A percentile compares a stretch with the other conserved stretches of the same genome.
phyloP scores from a whole-genome alignment of 2,329 filamentous ascomycete species.

The Trichoderma breve region DNA sequence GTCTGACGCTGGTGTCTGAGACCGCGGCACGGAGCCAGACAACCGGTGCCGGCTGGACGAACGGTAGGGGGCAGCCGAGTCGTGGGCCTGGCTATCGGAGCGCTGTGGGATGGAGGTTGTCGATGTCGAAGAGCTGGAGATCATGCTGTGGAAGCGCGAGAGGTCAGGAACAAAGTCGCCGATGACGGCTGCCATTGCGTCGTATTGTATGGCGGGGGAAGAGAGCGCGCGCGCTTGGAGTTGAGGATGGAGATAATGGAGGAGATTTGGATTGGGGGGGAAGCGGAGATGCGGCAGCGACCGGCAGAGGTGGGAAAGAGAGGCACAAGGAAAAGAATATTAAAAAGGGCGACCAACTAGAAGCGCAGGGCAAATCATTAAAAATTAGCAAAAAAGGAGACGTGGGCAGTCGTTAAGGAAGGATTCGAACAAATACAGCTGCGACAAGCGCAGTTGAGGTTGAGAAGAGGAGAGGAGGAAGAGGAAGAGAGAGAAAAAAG shows the following conservation, averaged over 20 bases:
- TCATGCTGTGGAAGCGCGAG: conserved; percentile 69
- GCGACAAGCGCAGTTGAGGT: conserved; percentile 17
- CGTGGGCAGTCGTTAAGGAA: conserved; percentile 15
- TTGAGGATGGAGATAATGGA: background rate
- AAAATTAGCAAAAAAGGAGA: conserved; percentile 19
- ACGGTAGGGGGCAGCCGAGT: conserved; percentile 18
- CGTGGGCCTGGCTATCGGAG: conserved; percentile 40
- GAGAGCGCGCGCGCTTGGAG: conserved; percentile 3
- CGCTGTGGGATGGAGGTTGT: conserved; percentile 3
- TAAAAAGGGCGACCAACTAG: conserved; percentile 15
- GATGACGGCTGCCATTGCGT: conserved; percentile 63
- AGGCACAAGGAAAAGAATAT: background rate
- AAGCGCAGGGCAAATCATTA: conserved; percentile 20
- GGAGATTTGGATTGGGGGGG: background rate
- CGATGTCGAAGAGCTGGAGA: conserved; percentile 47
- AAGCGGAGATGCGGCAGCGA: conserved; percentile 7
- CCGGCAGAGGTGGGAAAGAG: background rate
- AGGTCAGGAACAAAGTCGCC: conserved; percentile 73
- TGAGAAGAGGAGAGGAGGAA: background rate
- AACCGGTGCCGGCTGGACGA: conserved; percentile 18
- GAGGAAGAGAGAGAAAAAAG: background rate
- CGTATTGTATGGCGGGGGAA: conserved; percentile 21
- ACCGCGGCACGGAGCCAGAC: conserved; percentile 21
- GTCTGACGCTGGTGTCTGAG: conserved; percentile 19
- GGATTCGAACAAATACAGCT: background rate